These are phyloP conservation scores for Metschnikowia baotianmanensis DNA, from an alignment of 805 yeast species.

Conservation along the genomic window DNA sequence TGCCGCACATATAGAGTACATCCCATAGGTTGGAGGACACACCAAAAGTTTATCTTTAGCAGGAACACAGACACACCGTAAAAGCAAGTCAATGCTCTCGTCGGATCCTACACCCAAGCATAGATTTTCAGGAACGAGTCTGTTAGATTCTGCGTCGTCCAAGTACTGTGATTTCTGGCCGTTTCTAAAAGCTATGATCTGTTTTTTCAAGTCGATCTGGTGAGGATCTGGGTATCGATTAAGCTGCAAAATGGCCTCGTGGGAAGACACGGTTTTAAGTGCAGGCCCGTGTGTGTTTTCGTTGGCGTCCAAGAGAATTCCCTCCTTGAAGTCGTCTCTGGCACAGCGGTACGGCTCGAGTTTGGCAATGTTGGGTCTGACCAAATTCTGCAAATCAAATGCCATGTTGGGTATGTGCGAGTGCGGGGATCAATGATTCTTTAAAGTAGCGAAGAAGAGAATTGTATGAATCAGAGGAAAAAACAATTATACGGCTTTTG, in stretches of 20 bases:
- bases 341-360: constrained; percentile 96
- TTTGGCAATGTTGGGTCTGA: constrained; percentile 79
- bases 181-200: constrained; percentile 72
- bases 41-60: constrained; percentile 76
- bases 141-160: constrained; percentile 8
- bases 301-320: constrained; percentile 89
- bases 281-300: constrained; percentile 95
- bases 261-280: constrained; percentile 39
- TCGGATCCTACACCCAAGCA: constrained; percentile 98
- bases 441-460: too few species aligned
- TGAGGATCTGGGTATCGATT: constrained; percentile 98
- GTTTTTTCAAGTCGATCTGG: constrained; percentile 71
- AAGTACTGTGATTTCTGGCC: constrained; percentile 33
- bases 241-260: constrained; percentile 55
- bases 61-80: constrained; percentile 82
- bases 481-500: too few species aligned
- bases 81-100: constrained; percentile 86
- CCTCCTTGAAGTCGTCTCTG: constrained; percentile 88
- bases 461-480: too few species aligned
- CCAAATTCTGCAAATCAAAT: constrained; percentile 55
- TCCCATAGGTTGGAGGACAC: constrained; percentile 96
- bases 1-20: constrained; percentile 89
- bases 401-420: constrained; percentile 15
- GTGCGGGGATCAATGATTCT: neutral
- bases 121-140: constrained; percentile 58